Evolutionary conservation across 2,329 filamentous ascomycete genomes (phyloP).

Genomic region (Phialophora verrucosa): DNA sequence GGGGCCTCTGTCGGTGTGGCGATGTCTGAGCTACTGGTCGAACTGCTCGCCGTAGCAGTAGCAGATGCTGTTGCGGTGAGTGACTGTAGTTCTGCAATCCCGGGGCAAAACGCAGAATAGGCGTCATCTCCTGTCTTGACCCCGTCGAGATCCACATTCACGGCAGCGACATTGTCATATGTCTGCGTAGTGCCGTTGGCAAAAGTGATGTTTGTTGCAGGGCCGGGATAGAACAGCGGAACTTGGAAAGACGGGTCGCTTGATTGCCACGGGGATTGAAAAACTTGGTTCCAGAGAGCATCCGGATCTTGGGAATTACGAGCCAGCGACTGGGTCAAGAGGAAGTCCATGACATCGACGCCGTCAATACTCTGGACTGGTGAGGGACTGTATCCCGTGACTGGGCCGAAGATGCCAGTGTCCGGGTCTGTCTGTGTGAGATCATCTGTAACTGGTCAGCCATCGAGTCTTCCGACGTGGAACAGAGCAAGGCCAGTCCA

Average conservation of each 20-base stretch:
- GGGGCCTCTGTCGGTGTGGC: conserved; percentile 14
- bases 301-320: conserved; percentile 41
- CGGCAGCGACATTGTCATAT: conserved; percentile 41
- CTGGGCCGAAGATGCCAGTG: conserved; percentile 3
- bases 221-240: conserved; percentile 40
- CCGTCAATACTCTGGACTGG: conserved; percentile 43
- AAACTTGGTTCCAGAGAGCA: conserved; percentile 44
- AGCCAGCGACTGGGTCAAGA: conserved; percentile 38
- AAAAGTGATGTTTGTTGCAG: conserved; percentile 42
- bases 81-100: conserved; percentile 3
- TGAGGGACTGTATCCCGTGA: conserved; percentile 37
- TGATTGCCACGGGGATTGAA: conserved; percentile 35
- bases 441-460: conserved; percentile 27
- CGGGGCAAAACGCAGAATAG: conserved; percentile 25
- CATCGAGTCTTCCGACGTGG: neutral
- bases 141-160: conserved; percentile 24
- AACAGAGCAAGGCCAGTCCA: neutral
- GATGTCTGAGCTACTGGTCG: conserved; percentile 8
- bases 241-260: conserved; percentile 18
- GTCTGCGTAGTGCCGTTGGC: conserved; percentile 42
- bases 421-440: conserved; percentile 22
- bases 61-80: neutral
- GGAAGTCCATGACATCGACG: conserved; percentile 41
- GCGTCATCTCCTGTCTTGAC: conserved; percentile 42
- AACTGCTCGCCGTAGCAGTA: conserved; percentile 9